A percentile compares a stretch with the other conserved stretches of the same genome.
phyloP scores from a whole-genome alignment of 495 filamentous ascomycete species.

The Penicillium bialowiezense region DNA sequence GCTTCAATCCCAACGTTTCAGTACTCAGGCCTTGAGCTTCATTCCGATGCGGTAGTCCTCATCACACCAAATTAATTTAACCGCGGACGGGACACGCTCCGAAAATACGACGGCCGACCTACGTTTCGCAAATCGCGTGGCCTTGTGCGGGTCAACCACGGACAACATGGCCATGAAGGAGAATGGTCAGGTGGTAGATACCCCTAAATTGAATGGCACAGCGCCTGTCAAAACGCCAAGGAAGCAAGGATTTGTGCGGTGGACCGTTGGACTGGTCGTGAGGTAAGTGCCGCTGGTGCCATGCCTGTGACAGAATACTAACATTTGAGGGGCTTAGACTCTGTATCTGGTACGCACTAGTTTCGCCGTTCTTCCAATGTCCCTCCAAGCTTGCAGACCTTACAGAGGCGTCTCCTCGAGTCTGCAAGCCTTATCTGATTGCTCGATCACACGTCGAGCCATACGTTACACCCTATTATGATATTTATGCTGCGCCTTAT shows the following conservation, averaged over 20 bases:
- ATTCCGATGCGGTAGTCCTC: constrained; percentile 4
- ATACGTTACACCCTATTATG: constrained; percentile 82
- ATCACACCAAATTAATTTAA: background rate
- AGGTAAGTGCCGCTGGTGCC: constrained; percentile 49
- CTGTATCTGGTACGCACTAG: constrained; percentile 78
- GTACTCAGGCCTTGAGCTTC: background rate
- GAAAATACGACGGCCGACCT: constrained; percentile 1
- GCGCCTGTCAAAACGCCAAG: constrained; percentile 12
- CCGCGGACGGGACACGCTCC: constrained; percentile 2
- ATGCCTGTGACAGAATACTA: background rate
- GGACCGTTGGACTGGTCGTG: constrained; percentile 55
- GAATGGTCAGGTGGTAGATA: constrained; percentile 29
- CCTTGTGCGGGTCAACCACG: constrained; percentile 9
- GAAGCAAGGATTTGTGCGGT: constrained; percentile 39
- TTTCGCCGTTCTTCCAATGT: constrained; percentile 79
- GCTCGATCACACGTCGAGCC: constrained; percentile 66
- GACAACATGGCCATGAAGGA: constrained; percentile 24
- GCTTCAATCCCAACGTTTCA: constrained; percentile 1
- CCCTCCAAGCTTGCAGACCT: constrained; percentile 65
- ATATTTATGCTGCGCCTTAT: constrained; percentile 77
- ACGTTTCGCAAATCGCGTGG: constrained; percentile 8
- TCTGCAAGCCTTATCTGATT: constrained; percentile 83
- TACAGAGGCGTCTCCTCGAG: constrained; percentile 65
- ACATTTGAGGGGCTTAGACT: constrained; percentile 49
- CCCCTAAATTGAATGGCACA: constrained; percentile 11